Evolutionary conservation across 768 basidiomycete genomes (phyloP).

Genomic region (Auricularia sp.): DNA sequence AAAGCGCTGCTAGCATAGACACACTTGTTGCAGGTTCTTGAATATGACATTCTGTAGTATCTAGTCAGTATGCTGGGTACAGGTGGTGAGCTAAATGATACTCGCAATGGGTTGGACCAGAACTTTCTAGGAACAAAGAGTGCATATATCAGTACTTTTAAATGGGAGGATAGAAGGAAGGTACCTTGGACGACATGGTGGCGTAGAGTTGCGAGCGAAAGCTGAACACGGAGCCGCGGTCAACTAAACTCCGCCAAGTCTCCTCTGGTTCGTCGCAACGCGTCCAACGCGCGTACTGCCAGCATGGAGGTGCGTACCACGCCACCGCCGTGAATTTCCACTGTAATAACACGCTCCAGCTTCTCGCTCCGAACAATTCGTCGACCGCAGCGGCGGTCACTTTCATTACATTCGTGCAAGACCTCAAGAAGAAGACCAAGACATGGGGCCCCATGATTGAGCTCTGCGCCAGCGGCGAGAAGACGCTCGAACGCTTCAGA

Average conservation of each 20-base stretch:
- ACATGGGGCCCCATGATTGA: constrained; percentile 96
- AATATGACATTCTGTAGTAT: constrained; percentile 81
- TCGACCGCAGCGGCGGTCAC: constrained; percentile 97
- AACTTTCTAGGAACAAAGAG: constrained; percentile 30
- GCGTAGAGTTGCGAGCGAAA: background rate
- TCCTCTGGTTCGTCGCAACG: background rate
- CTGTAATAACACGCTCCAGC: background rate
- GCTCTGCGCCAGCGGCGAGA: constrained; percentile 88
- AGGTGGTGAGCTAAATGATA: constrained; percentile 8
- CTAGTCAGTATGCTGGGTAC: background rate
- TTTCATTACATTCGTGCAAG: constrained; percentile 99
- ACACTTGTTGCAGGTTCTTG: constrained; percentile 87
- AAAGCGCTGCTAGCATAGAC: constrained; percentile 7
- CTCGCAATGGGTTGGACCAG: constrained; percentile 99
- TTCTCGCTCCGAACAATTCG: constrained; percentile 24
- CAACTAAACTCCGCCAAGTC: background rate
- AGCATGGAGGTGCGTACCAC: constrained; percentile 31
- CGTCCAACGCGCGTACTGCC: background rate
- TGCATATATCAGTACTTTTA: background rate
- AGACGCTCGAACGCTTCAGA: constrained; percentile 92
- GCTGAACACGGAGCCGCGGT: background rate
- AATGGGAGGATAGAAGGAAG: background rate
- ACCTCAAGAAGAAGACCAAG: constrained; percentile 93
- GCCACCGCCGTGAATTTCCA: background rate
- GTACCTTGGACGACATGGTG: background rate